Base-by-base conservation (phyloP, 495 filamentous ascomycete species). In the Neurospora tetraspora region DNA sequence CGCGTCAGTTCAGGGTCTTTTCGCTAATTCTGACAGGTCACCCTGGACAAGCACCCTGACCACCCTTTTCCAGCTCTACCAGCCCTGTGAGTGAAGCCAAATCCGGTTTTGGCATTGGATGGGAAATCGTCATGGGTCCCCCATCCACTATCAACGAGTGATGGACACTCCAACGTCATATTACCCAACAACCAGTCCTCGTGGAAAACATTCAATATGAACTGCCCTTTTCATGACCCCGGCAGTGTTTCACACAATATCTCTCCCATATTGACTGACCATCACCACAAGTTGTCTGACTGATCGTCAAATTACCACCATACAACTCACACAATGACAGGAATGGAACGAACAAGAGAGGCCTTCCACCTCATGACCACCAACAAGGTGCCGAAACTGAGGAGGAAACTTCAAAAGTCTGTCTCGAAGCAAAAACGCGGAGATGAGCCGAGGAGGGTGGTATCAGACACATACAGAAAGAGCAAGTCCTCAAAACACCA, bases 371-470 rank as follows among this genome's bases (percentile, higher is more conserved):
- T 74, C 6, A 68, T 72, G 8, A 47, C 73, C 47, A 73, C 71
- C 69, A 79, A 77, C 75, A 59, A 74, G 61, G 76, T 73, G 23
- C 80, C 77, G 61, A 83, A 77, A 43, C 78, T 81, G 71, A 82
- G 82, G 71, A 80, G 75, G 71, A 85, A 82, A 73, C 80, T 84
- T 59, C 82, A 83, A 71, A 86, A 85, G 69, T 74, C 74, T 39
- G 72, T 79, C 61, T 69, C 75, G 31, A 82, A 79, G 73, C 78
- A 77, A 68, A 77, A 76, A 76, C 79, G 68, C 77, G 69, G 73
- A 72, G 71, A 68, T 47, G 18, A 61, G 5, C 11, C 65, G 16
- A 74, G 69, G 71, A 73, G 78, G 71, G 39, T 69, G 34, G 61
- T 72, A 69, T 20, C 42, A 43, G 53, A 73, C 39, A 11, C 47